Percentiles rank a stretch among this genome's conserved stretches.
These are phyloP conservation scores for Dysphania ambrosioides DNA, from an alignment of 148 eudicot species.

Conservation along the genomic window DNA sequence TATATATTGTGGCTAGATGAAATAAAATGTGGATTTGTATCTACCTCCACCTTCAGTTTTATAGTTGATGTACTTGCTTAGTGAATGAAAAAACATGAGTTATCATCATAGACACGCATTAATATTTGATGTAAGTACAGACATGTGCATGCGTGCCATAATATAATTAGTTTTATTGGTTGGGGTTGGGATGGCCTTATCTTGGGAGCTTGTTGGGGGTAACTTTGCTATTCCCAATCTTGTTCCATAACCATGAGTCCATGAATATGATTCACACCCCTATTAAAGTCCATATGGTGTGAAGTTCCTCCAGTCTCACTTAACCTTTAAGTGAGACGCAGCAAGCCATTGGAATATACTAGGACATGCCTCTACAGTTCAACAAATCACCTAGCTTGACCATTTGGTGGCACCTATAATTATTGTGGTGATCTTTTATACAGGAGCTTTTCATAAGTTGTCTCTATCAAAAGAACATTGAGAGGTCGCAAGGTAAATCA, in stretches of 20 bases:
- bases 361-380: background rate
- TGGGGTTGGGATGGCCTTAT: slow-evolving; percentile 19
- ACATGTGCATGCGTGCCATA: slow-evolving; percentile 12
- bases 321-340: background rate
- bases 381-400: background rate
- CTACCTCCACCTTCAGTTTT: slow-evolving; percentile 26
- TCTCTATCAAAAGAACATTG: background rate
- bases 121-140: slow-evolving; percentile 9
- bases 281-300: background rate
- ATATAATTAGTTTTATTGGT: background rate
- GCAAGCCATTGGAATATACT: background rate
- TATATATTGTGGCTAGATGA: slow-evolving; percentile 22
- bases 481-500: background rate
- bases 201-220: background rate
- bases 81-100: slow-evolving; percentile 18
- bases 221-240: background rate
- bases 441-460: background rate
- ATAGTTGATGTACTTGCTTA: slow-evolving; percentile 27
- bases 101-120: slow-evolving; percentile 23
- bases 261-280: background rate
- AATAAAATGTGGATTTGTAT: slow-evolving; percentile 27
- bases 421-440: background rate
- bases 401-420: background rate
- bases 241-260: background rate
- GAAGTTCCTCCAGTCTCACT: background rate